Evolutionary conservation across 176 grass and related monocot genomes (phyloP), one percentile per base, ranked within the genome.

Genomic region (Oryza glumipatula): DNA sequence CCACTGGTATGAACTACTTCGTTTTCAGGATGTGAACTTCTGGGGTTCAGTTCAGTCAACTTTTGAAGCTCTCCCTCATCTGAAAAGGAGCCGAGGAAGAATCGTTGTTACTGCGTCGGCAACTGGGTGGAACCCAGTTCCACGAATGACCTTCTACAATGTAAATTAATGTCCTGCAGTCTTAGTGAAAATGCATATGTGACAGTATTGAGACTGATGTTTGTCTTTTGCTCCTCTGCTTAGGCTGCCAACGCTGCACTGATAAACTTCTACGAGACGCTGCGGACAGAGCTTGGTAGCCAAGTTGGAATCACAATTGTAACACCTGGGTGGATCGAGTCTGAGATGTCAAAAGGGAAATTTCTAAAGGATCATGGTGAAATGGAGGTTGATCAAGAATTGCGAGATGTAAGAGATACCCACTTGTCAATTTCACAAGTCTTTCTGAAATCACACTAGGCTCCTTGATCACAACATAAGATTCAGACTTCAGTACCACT

Each of bases 1-100:
- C 13, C 30, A 12, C 32, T 0, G 4, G 5, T 56, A 56, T 71
- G 21, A 10, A 35, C 46, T 26, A 2, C 4, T 12, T 10, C 24
- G 22, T 22, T 54, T 80, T 17, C 81, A 93, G 94, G 91, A 96
- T 61, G 81, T 96, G 0, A 96, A 96, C 21, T 96, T 96, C 35
- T 96, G 91, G 94, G 94, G 94, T 3, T 83, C 89, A 2, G 84
- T 96, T 44, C 88, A 93, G 14, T 77, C 94, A 1, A 93, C 91
- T 35, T 93, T 72, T 19, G 88, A 76, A 28, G 89, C 94, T 0
- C 87, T 96, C 3, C 94, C 94, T 22, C 61, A 84, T 60, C 86
- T 96, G 3, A 91, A 91, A 64, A 85, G 80, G 17, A 93, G 38
- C 63, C 70, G 67, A 4, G 94, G 94, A 24, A 90, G 70, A 10